Evolutionary conservation across 139 green algal genomes (phyloP).

Genomic region (Chlamydomonas applanata): DNA sequence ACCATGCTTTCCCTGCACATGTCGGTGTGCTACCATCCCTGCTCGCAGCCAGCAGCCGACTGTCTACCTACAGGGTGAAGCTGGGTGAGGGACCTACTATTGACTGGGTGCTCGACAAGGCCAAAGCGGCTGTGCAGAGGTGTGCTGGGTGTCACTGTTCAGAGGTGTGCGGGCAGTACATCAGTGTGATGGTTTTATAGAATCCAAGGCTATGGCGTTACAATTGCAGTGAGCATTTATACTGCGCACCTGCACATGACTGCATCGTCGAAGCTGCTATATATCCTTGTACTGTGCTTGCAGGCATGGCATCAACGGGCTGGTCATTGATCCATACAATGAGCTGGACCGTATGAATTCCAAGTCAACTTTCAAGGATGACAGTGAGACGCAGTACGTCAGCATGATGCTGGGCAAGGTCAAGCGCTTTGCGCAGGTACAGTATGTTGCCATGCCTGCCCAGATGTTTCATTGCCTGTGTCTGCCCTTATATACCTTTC

Average conservation of each 20-base stretch:
- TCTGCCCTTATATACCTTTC: no score
- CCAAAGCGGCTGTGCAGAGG: conserved; percentile 71
- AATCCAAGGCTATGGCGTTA: no score
- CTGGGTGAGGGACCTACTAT: conserved; percentile 78
- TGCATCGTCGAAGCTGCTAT: no score
- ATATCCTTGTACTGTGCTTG: no score
- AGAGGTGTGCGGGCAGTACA: neutral
- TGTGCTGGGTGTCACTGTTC: conserved; percentile 18
- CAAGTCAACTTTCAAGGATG: neutral
- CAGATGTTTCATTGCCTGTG: neutral
- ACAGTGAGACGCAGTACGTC: conserved; percentile 92
- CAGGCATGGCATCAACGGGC: conserved; percentile 86
- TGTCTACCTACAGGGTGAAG: neutral
- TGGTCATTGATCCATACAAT: conserved; percentile 99
- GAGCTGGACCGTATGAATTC: conserved; percentile 78
- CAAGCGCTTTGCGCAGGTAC: conserved; percentile 56
- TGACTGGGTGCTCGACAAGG: conserved; percentile 90
- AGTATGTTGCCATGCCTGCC: neutral
- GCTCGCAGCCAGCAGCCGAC: neutral
- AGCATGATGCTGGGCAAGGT: conserved; percentile 89
- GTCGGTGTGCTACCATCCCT: neutral
- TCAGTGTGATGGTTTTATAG: no score
- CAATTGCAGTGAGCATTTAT: no score
- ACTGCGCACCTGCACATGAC: no score
- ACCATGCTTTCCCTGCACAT: no score